Percentiles rank a stretch among this genome's conserved stretches.
Conservation (phyloP, 495 filamentous ascomycete species). For the Cenococcum geophilum region DNA sequence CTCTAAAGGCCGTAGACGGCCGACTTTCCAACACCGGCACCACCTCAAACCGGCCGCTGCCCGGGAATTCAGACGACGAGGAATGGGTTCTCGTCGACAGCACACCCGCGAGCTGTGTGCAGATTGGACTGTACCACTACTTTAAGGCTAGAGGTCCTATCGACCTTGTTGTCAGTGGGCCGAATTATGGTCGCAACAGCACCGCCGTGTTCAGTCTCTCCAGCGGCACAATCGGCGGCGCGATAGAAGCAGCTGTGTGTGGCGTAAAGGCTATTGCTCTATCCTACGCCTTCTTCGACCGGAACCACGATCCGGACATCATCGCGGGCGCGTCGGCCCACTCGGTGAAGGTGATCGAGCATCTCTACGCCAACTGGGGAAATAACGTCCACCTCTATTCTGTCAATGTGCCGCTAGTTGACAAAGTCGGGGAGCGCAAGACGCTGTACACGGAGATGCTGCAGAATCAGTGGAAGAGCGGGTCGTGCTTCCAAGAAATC, state of each 20-base stretch:
- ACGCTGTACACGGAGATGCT: conserved; percentile 75
- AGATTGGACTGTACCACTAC: conserved; percentile 83
- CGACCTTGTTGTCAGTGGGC: conserved; percentile 82
- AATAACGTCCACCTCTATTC: conserved; percentile 71
- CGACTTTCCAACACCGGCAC: conserved; percentile 59
- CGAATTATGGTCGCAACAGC: conserved; percentile 92
- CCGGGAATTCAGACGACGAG: conserved; percentile 53
- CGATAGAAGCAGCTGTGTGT: conserved; percentile 87
- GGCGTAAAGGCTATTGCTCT: conserved; percentile 71
- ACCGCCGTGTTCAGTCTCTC: conserved; percentile 88
- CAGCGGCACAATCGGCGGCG: conserved; percentile 83
- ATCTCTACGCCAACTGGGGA: conserved; percentile 69
- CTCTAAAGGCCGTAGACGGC: conserved; percentile 44
- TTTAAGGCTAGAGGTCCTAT: conserved; percentile 71
- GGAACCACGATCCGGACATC: conserved; percentile 70
- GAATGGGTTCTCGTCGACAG: conserved; percentile 92
- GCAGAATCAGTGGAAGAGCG: conserved; percentile 79
- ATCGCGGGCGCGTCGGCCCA: conserved; percentile 67
- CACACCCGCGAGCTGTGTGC: conserved; percentile 80
- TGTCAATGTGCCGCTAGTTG: conserved; percentile 78
- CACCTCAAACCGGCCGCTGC: conserved; percentile 50
- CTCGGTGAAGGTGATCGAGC: conserved; percentile 67
- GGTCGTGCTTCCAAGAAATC: conserved; percentile 75
- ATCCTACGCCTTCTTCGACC: conserved; percentile 77
- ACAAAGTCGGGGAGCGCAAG: conserved; percentile 59